phyloP scores from a whole-genome alignment of 768 basidiomycete species.

The Pisolithus marmoratus region DNA sequence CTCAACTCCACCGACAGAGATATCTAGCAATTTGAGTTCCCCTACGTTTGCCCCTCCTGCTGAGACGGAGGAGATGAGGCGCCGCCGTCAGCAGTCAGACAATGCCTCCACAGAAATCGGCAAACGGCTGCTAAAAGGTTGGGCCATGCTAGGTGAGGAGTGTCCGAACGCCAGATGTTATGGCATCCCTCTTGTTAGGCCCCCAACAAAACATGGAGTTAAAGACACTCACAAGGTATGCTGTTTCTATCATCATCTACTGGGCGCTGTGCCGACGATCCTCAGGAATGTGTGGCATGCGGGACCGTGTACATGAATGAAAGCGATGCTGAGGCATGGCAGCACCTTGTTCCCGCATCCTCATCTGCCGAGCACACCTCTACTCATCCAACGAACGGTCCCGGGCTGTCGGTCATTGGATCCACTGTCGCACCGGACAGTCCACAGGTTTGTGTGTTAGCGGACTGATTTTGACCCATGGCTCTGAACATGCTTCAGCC shows the following conservation, averaged over 20 bases:
- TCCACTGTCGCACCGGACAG: slow-evolving; percentile 13
- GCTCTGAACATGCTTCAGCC: slow-evolving; percentile 8
- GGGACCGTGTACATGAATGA: slow-evolving; percentile 54
- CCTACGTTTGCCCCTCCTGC: slow-evolving; percentile 58
- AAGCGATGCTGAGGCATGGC: slow-evolving; percentile 44
- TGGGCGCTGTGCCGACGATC: slow-evolving; percentile 1
- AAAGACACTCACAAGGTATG: slow-evolving; percentile 64
- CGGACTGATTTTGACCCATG: neutral
- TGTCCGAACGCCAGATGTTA: slow-evolving; percentile 66
- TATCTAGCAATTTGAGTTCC: slow-evolving; percentile 56
- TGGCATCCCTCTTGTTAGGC: slow-evolving; percentile 79
- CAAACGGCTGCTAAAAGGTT: slow-evolving; percentile 69
- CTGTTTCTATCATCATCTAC: slow-evolving; percentile 2
- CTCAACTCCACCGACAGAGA: slow-evolving; percentile 76
- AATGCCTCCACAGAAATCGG: slow-evolving; percentile 76
- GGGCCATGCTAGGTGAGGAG: slow-evolving; percentile 88
- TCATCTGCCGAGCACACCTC: slow-evolving; percentile 5
- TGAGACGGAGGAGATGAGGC: slow-evolving; percentile 59
- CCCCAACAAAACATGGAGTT: slow-evolving; percentile 55
- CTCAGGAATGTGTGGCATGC: slow-evolving; percentile 77
- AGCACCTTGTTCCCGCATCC: slow-evolving; percentile 34
- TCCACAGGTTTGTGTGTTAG: slow-evolving; percentile 14
- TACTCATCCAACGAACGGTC: neutral
- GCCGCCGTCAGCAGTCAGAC: slow-evolving; percentile 77
- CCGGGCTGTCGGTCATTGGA: slow-evolving; percentile 8